Evolutionary conservation across 345 rosid genomes (phyloP), one percentile per base, ranked within the genome.

Genomic region (Euphorbia pulcherrima): DNA sequence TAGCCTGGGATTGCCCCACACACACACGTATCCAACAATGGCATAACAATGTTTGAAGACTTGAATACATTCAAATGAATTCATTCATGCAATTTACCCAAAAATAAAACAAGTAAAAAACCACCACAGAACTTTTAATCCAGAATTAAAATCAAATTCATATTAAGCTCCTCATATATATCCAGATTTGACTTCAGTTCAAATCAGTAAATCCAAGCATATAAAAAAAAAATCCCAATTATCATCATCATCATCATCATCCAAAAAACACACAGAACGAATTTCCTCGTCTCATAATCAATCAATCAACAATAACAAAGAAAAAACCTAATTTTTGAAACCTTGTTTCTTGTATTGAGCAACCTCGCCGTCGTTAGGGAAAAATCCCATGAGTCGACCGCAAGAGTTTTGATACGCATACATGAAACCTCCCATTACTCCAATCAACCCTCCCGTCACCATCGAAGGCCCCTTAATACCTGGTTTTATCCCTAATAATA

Each of bases 381-480:
- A 94, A 73, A 94, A 93, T 0, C 97, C 97, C 99, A 91, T 94
- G 57, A 94, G 83, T 11, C 99, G 83, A 56, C 97, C 99, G 0
- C 90, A 95, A 0, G 99, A 94, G 85, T 94, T 94, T 79, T 94
- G 99, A 80, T 94, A 94, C 0, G 99, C 99, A 57, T 94, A 94
- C 99, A 94, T 94, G 83, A 94, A 94, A 56, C 99, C 99, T 7
- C 99, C 99, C 99, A 94, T 84, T 50, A 91, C 70, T 14, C 99
- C 99, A 24, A 94, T 94, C 79, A 94, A 24, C 12, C 99, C 99
- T 39, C 99, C 99, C 0, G 99, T 94, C 65, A 94, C 97, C 99
- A 94, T 91, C 28, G 97, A 94, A 0, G 97, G 97, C 14, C 99
- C 99, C 48, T 68, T 89, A 2, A 94, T 65, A 24, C 96, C 97